These are phyloP conservation scores for Leishmania aethiopica DNA, from an alignment of 208 protist genomes.

Conservation along the genomic window DNA sequence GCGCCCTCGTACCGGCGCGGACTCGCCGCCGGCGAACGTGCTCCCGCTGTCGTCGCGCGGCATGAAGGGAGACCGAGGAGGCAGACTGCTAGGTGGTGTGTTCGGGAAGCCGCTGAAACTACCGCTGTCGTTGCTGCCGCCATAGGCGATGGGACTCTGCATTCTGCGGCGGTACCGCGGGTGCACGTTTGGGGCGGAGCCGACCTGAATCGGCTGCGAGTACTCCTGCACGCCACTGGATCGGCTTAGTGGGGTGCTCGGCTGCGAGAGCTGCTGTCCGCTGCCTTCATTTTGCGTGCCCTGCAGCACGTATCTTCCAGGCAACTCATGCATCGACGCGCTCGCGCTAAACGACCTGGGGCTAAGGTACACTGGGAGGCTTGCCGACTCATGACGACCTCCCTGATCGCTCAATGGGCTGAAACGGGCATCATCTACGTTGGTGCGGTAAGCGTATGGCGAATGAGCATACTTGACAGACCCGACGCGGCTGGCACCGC, in stretches of 20 bases:
- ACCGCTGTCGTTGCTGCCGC: constrained; percentile 21
- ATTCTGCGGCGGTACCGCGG: constrained; percentile 28
- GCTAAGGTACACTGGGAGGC: constrained; percentile 15
- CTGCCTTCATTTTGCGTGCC: constrained; percentile 2
- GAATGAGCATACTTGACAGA: constrained; percentile 41
- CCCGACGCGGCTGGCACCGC: constrained; percentile 12
- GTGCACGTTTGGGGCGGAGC: constrained; percentile 28
- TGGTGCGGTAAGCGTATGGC: constrained; percentile 34
- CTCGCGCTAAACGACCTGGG: constrained; percentile 17
- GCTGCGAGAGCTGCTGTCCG: constrained; percentile 14
- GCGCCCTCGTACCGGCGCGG: constrained; percentile 8
- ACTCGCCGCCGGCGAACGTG: constrained; percentile 18
- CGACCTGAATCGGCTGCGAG: constrained; percentile 43
- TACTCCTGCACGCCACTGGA: constrained; percentile 21
- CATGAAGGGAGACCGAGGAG: constrained; percentile 28
- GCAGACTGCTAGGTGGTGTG: constrained; percentile 29
- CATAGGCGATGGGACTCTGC: constrained; percentile 30
- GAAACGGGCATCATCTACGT: constrained; percentile 17
- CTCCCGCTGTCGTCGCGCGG: constrained; percentile 19
- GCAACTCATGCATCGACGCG: not conserved
- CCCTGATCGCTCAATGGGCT: constrained; percentile 21
- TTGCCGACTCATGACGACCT: not conserved
- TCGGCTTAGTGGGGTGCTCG: constrained; percentile 16
- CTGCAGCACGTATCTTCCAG: not conserved
- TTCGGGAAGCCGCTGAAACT: constrained; percentile 22